phyloP scores from a whole-genome alignment of 352 stramenopile genomes.

The Globisporangium carolinianum region DNA sequence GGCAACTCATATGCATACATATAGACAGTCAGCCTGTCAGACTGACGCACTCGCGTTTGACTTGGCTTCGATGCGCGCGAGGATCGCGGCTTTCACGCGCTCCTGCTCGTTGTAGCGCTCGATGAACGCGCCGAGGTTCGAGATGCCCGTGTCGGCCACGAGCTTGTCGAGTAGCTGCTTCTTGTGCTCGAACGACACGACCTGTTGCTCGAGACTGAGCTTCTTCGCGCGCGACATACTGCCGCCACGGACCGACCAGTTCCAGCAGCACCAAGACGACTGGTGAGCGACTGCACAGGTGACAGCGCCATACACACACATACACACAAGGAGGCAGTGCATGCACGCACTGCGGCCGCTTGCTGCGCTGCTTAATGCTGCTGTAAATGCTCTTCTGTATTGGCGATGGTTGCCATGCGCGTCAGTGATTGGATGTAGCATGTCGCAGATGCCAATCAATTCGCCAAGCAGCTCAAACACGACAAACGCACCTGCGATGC shows the following conservation, averaged over 20 bases:
- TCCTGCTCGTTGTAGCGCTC: constrained; percentile 57
- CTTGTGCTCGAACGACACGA: constrained; percentile 68
- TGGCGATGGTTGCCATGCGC: too few relatives aligned
- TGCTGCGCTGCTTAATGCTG: constrained; percentile 33
- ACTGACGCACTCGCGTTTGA: constrained; percentile 31
- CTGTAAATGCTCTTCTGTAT: constrained; percentile 26
- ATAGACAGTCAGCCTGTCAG: not conserved
- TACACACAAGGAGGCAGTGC: not conserved
- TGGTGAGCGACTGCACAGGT: not conserved
- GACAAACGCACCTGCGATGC: not conserved
- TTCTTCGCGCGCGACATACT: constrained; percentile 39
- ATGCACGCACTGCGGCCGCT: constrained; percentile 21
- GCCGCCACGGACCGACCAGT: not conserved
- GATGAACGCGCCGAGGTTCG: constrained; percentile 62
- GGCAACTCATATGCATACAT: not conserved
- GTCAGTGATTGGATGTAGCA: not conserved
- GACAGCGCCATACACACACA: not conserved
- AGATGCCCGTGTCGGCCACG: constrained; percentile 36
- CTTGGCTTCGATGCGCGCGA: constrained; percentile 45
- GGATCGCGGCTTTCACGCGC: constrained; percentile 34
- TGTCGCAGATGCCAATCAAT: too few relatives aligned
- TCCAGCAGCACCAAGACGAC: too few relatives aligned
- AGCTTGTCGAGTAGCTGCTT: constrained; percentile 54
- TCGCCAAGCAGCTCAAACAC: not conserved
- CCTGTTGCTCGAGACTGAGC: constrained; percentile 51